Percentiles rank a stretch among this genome's conserved stretches.
Conservation (phyloP, 2,329 filamentous ascomycete species). For the Aspergillus quadrilineatus region DNA sequence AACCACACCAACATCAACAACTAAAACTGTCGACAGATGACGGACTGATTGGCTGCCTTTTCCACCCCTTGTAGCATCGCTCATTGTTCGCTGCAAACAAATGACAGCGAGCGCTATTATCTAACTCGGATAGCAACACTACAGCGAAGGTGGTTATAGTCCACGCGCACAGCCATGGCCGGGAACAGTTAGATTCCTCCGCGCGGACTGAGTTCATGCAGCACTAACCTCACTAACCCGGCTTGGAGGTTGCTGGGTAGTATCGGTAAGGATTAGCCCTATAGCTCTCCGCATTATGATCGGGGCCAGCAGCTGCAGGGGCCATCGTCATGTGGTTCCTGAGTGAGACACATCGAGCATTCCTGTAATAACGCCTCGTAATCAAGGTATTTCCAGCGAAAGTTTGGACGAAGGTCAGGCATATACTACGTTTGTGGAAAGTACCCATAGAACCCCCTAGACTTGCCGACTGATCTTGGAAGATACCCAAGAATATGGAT, state of each 20-base stretch:
- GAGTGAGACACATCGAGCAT: background rate
- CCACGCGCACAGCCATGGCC: background rate
- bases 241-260: background rate
- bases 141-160: background rate
- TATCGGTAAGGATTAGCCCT: background rate
- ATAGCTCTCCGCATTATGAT: slow-evolving; percentile 3
- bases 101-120: background rate
- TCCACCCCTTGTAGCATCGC: background rate
- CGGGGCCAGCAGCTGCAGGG: background rate
- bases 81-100: background rate
- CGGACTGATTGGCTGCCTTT: background rate
- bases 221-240: background rate
- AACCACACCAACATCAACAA: background rate
- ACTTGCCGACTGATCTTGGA: background rate
- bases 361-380: background rate
- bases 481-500: background rate
- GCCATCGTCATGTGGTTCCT: background rate
- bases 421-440: background rate
- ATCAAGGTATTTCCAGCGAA: background rate
- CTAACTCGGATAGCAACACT: background rate
- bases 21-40: background rate
- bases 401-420: slow-evolving; percentile 5
- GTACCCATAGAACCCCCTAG: too few relatives aligned
- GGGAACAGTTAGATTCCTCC: background rate
- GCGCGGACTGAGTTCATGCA: background rate